Percentiles rank a stretch among this genome's conserved stretches.
Conservation (phyloP, 129 eudicot genomes). For the Helianthus tuberosus region DNA sequence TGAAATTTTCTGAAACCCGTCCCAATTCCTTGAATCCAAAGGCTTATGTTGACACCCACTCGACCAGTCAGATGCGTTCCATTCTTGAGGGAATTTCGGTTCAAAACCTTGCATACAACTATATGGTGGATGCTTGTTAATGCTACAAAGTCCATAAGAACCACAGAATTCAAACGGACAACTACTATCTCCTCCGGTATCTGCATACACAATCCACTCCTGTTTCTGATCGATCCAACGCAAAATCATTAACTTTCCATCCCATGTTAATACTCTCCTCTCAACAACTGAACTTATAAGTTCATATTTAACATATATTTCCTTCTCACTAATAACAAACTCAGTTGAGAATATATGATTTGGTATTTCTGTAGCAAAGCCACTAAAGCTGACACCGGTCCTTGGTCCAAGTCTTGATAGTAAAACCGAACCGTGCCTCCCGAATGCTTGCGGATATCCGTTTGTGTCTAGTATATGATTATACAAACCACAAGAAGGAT, state of each 20-base stretch:
- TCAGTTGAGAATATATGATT: slow-evolving; percentile 9
- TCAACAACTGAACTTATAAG: background rate
- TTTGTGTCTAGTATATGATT: slow-evolving; percentile 24
- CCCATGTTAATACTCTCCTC: slow-evolving; percentile 11
- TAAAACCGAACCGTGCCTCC: slow-evolving; percentile 5
- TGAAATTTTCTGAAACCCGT: background rate
- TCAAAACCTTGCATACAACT: slow-evolving; percentile 31
- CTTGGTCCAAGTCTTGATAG: slow-evolving; percentile 43
- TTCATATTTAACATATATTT: slow-evolving; percentile 19
- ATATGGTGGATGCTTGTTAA: slow-evolving; percentile 13
- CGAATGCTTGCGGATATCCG: slow-evolving; percentile 46
- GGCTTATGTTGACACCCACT: slow-evolving; percentile 27
- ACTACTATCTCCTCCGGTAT: slow-evolving; percentile 15
- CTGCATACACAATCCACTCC: slow-evolving; percentile 13
- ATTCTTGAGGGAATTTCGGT: slow-evolving; percentile 15
- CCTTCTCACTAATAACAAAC: slow-evolving; percentile 23
- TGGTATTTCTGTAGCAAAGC: slow-evolving; percentile 1
- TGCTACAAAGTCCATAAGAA: slow-evolving; percentile 21
- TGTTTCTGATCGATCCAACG: slow-evolving; percentile 12
- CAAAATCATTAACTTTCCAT: slow-evolving; percentile 1
- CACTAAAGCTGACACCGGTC: slow-evolving; percentile 49
- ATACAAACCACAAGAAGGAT: slow-evolving; percentile 53
- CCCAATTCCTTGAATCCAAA: background rate
- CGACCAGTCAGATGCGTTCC: slow-evolving; percentile 25
- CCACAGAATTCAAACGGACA: slow-evolving; percentile 22